A percentile compares a stretch with the other conserved stretches of the same genome.
Evolutionary conservation across 1,284 basidiomycete genomes (phyloP).

Genomic region (Leccinum ponderosum): DNA sequence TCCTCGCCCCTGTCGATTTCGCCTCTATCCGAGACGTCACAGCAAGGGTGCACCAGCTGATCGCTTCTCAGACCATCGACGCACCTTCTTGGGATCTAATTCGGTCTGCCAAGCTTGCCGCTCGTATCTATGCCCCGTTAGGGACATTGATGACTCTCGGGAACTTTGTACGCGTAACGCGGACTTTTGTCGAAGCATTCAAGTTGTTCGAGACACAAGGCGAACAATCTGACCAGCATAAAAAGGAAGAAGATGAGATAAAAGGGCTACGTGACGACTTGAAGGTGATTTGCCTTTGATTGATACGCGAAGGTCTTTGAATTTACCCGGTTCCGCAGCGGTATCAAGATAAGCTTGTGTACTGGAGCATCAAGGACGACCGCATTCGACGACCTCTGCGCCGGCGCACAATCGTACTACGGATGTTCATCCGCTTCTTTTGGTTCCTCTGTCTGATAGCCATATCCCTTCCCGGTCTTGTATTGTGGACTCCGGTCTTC

Average conservation of each 20-base stretch:
- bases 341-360: slow-evolving; percentile 71
- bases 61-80: slow-evolving; percentile 75
- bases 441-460: slow-evolving; percentile 68
- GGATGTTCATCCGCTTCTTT: slow-evolving; percentile 63
- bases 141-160: slow-evolving; percentile 81
- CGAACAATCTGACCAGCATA: slow-evolving; percentile 20
- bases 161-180: slow-evolving; percentile 75
- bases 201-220: slow-evolving; percentile 43
- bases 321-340: slow-evolving; percentile 39
- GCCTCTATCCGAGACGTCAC: slow-evolving; percentile 62
- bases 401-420: slow-evolving; percentile 48
- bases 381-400: slow-evolving; percentile 67
- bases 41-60: slow-evolving; percentile 59
- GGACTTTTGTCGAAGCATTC: slow-evolving; percentile 75
- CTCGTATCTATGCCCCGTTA: slow-evolving; percentile 78
- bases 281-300: slow-evolving; percentile 47
- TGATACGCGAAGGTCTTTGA: neutral
- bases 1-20: slow-evolving; percentile 68
- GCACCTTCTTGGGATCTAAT: slow-evolving; percentile 82
- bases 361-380: slow-evolving; percentile 77
- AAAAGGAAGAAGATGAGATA: slow-evolving; percentile 30
- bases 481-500: slow-evolving; percentile 80
- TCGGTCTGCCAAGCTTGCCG: slow-evolving; percentile 71
- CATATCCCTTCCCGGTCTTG: slow-evolving; percentile 77
- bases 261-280: slow-evolving; percentile 54